These are phyloP conservation scores for Russula sp. DNA, from an alignment of 768 basidiomycete species.

Conservation along the genomic window DNA sequence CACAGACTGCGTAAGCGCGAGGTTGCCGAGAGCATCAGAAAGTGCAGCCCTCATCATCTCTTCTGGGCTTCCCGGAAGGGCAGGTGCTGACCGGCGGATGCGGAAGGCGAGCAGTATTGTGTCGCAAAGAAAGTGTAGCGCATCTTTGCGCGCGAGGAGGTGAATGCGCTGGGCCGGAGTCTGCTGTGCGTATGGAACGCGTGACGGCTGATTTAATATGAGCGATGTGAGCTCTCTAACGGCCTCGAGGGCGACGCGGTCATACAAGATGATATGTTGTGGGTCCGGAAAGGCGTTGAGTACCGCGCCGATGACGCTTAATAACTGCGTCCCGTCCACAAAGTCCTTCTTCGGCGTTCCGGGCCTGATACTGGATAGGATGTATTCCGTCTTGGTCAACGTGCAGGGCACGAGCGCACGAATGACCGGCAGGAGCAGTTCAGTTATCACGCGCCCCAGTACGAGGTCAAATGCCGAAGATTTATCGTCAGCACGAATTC, in stretches of 20 bases:
- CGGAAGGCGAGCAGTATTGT: conserved; percentile 9
- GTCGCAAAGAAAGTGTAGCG: conserved; percentile 21
- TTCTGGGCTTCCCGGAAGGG: not conserved
- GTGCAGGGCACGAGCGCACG: conserved; percentile 20
- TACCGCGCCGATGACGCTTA: not conserved
- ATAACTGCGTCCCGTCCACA: conserved; percentile 8
- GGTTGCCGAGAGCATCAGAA: conserved; percentile 14
- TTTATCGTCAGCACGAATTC: not conserved
- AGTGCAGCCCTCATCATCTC: conserved; percentile 4
- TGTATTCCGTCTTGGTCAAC: conserved; percentile 9
- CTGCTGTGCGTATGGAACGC: no score
- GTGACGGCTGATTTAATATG: not conserved
- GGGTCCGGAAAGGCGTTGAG: conserved; percentile 4
- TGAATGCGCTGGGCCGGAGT: conserved; percentile 11
- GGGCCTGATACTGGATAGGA: not conserved
- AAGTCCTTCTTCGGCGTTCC: not conserved
- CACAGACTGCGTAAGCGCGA: conserved; percentile 15
- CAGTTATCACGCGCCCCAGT: conserved; percentile 2
- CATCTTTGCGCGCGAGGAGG: conserved; percentile 26
- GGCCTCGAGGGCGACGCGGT: conserved; percentile 14
- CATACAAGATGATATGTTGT: not conserved
- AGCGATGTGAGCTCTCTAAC: conserved; percentile 19
- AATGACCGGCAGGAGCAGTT: conserved; percentile 18
- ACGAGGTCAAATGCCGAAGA: conserved; percentile 8
- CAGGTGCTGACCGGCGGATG: conserved; percentile 3